Percentiles rank a stretch among this genome's conserved stretches.
Conservation (phyloP, 805 yeast genomes). For the Candida manassasensis region DNA sequence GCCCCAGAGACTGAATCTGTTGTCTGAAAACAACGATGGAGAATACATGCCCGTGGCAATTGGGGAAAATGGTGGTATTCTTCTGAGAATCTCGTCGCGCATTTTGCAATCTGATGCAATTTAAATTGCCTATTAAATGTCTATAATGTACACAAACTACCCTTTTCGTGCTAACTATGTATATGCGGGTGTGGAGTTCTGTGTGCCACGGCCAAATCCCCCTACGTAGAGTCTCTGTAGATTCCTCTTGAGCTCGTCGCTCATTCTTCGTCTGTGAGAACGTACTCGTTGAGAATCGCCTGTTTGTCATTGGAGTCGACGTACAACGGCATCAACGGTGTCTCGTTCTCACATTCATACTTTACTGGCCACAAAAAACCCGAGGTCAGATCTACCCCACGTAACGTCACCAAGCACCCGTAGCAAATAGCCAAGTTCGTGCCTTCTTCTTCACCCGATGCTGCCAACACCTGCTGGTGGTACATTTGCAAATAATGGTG, state of each 20-base stretch:
- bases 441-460: slow-evolving; percentile 5
- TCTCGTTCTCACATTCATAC: slow-evolving; percentile 12
- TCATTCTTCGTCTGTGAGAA: slow-evolving; percentile 39
- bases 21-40: slow-evolving; percentile 1
- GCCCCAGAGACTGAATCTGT: slow-evolving; percentile 2
- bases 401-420: slow-evolving; percentile 67
- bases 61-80: no score
- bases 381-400: slow-evolving; percentile 27
- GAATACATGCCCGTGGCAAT: slow-evolving; percentile 7
- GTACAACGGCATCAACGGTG: slow-evolving; percentile 5
- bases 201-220: no score
- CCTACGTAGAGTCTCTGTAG: no score
- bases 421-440: slow-evolving; percentile 50
- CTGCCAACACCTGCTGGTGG: not conserved
- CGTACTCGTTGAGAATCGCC: slow-evolving; percentile 44
- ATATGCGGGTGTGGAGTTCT: no score
- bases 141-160: no score
- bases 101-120: no score
- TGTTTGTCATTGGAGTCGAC: slow-evolving; percentile 20
- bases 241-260: no score
- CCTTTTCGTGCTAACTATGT: no score
- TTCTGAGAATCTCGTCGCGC: no score
- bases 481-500: slow-evolving; percentile 17
- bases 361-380: slow-evolving; percentile 35
- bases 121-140: no score